phyloP scores from a whole-genome alignment of 768 basidiomycete genomes.

The Suillus americanus region DNA sequence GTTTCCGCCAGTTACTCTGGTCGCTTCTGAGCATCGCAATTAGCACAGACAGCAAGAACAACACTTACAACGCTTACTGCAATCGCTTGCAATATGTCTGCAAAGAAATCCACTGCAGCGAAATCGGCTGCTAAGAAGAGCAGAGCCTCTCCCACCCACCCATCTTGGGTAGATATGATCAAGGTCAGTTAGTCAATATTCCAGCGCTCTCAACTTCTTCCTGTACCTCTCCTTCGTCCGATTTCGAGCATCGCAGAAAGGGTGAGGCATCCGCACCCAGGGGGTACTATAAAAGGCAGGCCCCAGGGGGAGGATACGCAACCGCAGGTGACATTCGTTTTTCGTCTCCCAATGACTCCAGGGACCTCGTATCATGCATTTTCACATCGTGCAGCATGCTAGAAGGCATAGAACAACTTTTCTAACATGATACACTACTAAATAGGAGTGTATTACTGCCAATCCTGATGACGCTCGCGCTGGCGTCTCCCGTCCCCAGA shows the following conservation, averaged over 20 bases:
- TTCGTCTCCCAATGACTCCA: background rate
- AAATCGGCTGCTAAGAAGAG: conserved; percentile 40
- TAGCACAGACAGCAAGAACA: conserved; percentile 19
- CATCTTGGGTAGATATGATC: conserved; percentile 78
- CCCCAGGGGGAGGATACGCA: conserved; percentile 32
- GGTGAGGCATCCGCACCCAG: conserved; percentile 2
- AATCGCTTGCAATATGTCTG: conserved; percentile 27
- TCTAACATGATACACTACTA: background rate
- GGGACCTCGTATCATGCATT: background rate
- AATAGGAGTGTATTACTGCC: conserved; percentile 79
- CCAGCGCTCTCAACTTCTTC: conserved; percentile 14
- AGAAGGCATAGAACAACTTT: background rate
- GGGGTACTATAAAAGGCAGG: conserved; percentile 40
- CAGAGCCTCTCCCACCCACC: conserved; percentile 36
- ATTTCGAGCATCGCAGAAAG: conserved; percentile 9
- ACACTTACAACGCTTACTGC: conserved; percentile 8
- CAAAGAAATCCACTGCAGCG: conserved; percentile 48
- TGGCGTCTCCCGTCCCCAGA: conserved; percentile 87
- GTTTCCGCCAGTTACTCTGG: conserved; percentile 17
- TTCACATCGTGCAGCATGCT: background rate
- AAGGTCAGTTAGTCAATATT: conserved; percentile 49
- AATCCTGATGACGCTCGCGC: conserved; percentile 73
- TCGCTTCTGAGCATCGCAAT: conserved; percentile 14
- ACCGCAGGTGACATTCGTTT: background rate
- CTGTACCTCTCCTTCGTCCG: conserved; percentile 13